Evolutionary conservation across 2,329 filamentous ascomycete genomes (phyloP).

Genomic region (Mycosphaerella sp.): DNA sequence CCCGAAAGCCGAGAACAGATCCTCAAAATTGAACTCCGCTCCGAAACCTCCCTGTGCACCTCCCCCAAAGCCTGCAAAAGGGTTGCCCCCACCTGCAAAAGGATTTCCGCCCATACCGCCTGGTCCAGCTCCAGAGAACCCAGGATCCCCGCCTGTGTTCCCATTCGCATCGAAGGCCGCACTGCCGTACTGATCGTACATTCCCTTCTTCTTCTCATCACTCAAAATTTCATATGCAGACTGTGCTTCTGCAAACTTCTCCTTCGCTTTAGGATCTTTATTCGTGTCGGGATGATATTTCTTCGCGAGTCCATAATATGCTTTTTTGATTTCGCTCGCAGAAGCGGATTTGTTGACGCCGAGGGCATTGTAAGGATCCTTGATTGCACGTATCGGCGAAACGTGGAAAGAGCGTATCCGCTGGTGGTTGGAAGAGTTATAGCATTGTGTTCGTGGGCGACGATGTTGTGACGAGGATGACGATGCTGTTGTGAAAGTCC

Average conservation of each 20-base stretch:
- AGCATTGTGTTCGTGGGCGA: slow-evolving; percentile 13
- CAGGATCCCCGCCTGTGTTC: slow-evolving; percentile 65
- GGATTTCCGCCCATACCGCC: slow-evolving; percentile 53
- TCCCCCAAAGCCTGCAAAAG: slow-evolving; percentile 39
- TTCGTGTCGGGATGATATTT: slow-evolving; percentile 98
- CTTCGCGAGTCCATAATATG: slow-evolving; percentile 95
- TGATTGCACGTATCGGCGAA: slow-evolving; percentile 47
- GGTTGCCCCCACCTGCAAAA: slow-evolving; percentile 43
- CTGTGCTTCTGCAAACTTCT: slow-evolving; percentile 89
- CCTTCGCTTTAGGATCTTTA: slow-evolving; percentile 88
- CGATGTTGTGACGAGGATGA: slow-evolving; percentile 10
- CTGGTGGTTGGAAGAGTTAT: slow-evolving; percentile 24
- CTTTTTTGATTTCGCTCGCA: slow-evolving; percentile 88
- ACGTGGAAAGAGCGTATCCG: slow-evolving; percentile 50
- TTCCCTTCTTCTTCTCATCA: slow-evolving; percentile 85
- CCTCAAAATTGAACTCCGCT: slow-evolving; percentile 87
- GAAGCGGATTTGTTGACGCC: slow-evolving; percentile 79
- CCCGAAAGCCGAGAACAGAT: slow-evolving; percentile 83
- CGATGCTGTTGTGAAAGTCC: slow-evolving; percentile 12
- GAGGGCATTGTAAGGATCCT: slow-evolving; percentile 81
- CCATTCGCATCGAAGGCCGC: slow-evolving; percentile 61
- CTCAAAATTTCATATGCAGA: slow-evolving; percentile 89
- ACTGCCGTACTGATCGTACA: slow-evolving; percentile 84
- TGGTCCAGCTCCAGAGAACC: slow-evolving; percentile 54
- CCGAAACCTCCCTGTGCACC: slow-evolving; percentile 25